Evolutionary conservation across 345 rosid species (phyloP).

Genomic region (Corymbia maculata): DNA sequence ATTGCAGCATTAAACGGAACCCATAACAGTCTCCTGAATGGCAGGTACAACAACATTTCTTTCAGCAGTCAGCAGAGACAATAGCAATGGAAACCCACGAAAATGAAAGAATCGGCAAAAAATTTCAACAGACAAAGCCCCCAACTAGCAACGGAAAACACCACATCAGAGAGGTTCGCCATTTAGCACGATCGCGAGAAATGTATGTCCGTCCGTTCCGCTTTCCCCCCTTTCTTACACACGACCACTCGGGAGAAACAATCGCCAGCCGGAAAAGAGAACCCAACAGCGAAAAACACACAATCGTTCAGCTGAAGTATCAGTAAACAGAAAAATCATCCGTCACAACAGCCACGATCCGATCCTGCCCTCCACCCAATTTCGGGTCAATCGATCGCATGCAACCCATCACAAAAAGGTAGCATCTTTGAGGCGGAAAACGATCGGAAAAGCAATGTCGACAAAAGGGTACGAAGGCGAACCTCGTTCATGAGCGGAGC

Average conservation of each 20-base stretch:
- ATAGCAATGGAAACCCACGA: background rate
- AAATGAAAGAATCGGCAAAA: background rate
- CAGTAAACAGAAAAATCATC: background rate
- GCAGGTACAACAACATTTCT: background rate
- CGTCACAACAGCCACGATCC: background rate
- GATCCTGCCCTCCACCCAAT: background rate
- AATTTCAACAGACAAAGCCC: background rate
- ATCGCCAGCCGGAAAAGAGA: background rate
- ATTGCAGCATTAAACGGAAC: background rate
- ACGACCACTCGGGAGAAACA: background rate
- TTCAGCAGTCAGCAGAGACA: background rate
- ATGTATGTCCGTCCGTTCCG: background rate
- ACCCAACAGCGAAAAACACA: background rate
- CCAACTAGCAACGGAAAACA: background rate
- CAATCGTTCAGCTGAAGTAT: background rate
- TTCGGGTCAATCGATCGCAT: background rate
- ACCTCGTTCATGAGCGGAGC: constrained; percentile 21
- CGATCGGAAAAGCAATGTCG: background rate
- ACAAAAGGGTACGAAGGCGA: background rate
- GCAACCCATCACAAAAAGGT: background rate
- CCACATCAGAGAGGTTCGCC: background rate
- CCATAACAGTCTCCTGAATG: background rate
- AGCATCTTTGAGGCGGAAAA: background rate
- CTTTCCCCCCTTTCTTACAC: background rate
- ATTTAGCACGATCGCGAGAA: background rate